Evolutionary conservation across 768 basidiomycete species (phyloP), one percentile per base, ranked within the genome.

Genomic region (Asterophora parasitica): DNA sequence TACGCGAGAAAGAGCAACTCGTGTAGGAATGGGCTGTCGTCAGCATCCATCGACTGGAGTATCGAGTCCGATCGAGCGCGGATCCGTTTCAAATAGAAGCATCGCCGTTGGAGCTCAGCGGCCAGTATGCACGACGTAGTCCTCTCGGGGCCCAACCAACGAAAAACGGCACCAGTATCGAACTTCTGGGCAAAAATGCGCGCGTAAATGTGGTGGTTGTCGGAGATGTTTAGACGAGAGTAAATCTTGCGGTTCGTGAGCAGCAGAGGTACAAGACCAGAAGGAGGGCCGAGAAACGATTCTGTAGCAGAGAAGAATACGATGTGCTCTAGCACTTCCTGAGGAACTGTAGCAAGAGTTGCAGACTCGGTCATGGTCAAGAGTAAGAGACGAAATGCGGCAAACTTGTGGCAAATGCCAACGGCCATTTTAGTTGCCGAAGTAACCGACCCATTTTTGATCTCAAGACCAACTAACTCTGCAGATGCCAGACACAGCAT

Each of bases 251-350:
- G 76, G 62, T 73, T 80, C 27, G 76, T 69, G 28, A 65, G 53
- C 12, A 87, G 70, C 16, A 92, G 66, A 9, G 82, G 68, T n/a
- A 75, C 44, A 26, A 91, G 66, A 28, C 69, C 70, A 1, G 76
- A 68, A 12, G 84, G 85, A 7, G 87, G 84, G 12, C 86, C 85
- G 34, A 81, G 67, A 42, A 75, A 65, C 26, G 47, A 55, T 4
- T 74, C 59, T 4, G 79, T 79, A 7, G 76, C 80, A 33, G 79
- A 65, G 55, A 80, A 81, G 60, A 76, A 82, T 1, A 87, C 87
- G 56, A 94, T 82, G 42, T 82, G 81, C 60, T 92, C 85, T 37
- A 93, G 73, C 32, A 92, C 74, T 65, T 92, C 91, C 50, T 77
- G 78, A 11, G 90, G 90, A 36, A 92, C 65, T 5, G 66, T 65